Evolutionary conservation across 352 stramenopile species (phyloP), one percentile per base, ranked within the genome.

Genomic region (Plasmopara muralis): DNA sequence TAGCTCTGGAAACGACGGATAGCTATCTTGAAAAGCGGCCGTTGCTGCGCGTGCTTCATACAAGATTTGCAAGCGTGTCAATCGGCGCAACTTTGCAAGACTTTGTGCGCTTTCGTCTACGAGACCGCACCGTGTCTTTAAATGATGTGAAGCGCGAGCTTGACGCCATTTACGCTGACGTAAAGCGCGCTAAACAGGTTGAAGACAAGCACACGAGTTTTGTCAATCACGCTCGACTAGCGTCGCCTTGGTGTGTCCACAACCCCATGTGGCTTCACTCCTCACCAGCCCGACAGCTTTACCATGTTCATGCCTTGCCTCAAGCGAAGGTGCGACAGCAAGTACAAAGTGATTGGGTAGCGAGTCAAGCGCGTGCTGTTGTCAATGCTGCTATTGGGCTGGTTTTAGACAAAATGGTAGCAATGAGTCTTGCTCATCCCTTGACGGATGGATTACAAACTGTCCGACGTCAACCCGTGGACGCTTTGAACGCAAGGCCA

Each of bases 161-260:
- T 47, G 25, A 60, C 41, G 8, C 4, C 29, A 77, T 88, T 31
- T 83, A 85, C 53, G 57, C 53, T 12, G 50, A 68, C 31, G 55
- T 55, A 0, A 48, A 53, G 30, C 34, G 35, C 15, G 40, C 47
- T 0, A 62, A 68, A 10, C 58, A 54, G 2, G 72, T 85, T 5
- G 70, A 85, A 43, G 54, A 66, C 0, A 68, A 66, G 25, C 53
- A 77, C 28, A 59, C 81, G 14, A 42, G 48, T 1, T 86, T 83
- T 52, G 62, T 72, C 25, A 47, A 49, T 12, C 64, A 75, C n/a
- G 73, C 75, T 3, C 62, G 61, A 29, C 61, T 64, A 12, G 68
- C 62, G 29, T 88, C 77, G 10, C 67, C 57, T 5, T 88, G 77
- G 77, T 86, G 77, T 46, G 74, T 86, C 10, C 73, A 72, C 14